Conservation (phyloP, 1,139 yeast genomes). For the Candida gigantensis region DNA sequence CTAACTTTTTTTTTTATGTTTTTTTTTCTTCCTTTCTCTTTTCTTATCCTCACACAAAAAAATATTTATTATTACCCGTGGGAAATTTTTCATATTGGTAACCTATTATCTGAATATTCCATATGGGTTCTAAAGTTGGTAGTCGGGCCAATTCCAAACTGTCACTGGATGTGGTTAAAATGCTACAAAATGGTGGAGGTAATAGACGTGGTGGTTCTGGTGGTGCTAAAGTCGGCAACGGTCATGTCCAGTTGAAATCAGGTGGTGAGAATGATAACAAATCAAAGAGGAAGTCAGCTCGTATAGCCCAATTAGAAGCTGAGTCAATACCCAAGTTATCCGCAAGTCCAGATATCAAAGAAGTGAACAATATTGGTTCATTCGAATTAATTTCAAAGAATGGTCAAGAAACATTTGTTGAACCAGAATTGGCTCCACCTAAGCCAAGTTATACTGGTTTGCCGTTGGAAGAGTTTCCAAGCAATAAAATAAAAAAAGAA, state of each 20-base stretch:
- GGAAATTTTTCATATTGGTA: too few species aligned
- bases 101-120: too few species aligned
- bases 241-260: not conserved
- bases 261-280: not conserved
- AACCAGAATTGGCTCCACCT: constrained; percentile 59
- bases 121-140: constrained; percentile 9
- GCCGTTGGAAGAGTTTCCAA: constrained; percentile 65
- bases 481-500: constrained; percentile 52
- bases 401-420: constrained; percentile 38
- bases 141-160: constrained; percentile 6
- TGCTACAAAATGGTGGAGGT: too few species aligned
- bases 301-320: constrained; percentile 12
- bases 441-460: constrained; percentile 62
- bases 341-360: constrained; percentile 15
- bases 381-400: constrained; percentile 15
- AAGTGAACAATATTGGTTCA: not conserved
- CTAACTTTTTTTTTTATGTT: too few species aligned
- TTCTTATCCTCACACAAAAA: too few species aligned
- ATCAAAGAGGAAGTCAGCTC: constrained; percentile 23
- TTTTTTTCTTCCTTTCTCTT: too few species aligned
- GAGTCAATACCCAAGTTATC: constrained; percentile 10
- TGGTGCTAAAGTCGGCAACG: not conserved
- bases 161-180: not conserved
- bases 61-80: too few species aligned
- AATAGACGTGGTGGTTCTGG: constrained; percentile 1